Evolutionary conservation across 1,284 basidiomycete species (phyloP).

Genomic region (Polyporus tsugae): DNA sequence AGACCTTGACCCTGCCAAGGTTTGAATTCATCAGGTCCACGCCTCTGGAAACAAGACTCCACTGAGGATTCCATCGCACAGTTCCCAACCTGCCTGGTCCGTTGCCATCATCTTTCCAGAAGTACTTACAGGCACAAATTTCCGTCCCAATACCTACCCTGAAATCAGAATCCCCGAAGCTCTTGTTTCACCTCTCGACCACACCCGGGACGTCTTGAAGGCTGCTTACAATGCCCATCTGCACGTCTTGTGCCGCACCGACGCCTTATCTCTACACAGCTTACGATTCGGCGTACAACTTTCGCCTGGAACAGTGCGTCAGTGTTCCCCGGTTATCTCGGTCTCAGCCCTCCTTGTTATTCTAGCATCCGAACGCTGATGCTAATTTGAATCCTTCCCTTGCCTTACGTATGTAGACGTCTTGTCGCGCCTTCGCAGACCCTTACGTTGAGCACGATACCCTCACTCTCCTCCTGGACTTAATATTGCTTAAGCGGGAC

Average conservation of each 20-base stretch:
- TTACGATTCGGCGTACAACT: conserved; percentile 85
- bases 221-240: conserved; percentile 73
- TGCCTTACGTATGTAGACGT: conserved; percentile 33
- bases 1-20: not conserved
- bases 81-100: not conserved
- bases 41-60: conserved; percentile 1
- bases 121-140: not conserved
- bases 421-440: conserved; percentile 81
- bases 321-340: conserved; percentile 41
- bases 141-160: not conserved
- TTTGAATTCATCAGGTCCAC: not conserved
- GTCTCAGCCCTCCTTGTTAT: conserved; percentile 19
- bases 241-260: conserved; percentile 78
- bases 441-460: conserved; percentile 91
- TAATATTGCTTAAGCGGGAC: conserved; percentile 87
- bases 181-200: not conserved
- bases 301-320: conserved; percentile 84
- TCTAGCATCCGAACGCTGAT: conserved; percentile 15
- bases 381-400: conserved; percentile 25
- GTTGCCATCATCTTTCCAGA: not conserved
- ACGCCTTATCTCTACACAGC: conserved; percentile 83
- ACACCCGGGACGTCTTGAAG: conserved; percentile 4
- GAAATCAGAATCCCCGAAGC: conserved; percentile 5
- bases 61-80: not conserved
- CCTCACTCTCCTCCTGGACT: conserved; percentile 81